Base-by-base conservation (phyloP, 257 asterid genomes). In the Nyctanthes arbortristis region DNA sequence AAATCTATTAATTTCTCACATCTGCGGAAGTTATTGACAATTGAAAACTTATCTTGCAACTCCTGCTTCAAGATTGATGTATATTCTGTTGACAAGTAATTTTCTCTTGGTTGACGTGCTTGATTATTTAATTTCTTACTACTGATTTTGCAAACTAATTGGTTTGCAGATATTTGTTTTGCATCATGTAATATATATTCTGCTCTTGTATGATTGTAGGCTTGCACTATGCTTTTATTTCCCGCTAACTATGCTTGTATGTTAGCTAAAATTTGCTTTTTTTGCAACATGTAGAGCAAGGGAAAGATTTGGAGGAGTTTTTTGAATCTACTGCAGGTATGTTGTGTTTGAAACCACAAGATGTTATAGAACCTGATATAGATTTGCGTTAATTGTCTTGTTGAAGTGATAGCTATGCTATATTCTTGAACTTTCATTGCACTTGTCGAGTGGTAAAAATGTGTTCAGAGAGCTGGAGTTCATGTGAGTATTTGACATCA, bases 241-340 rank as follows among this genome's bases (percentile, higher is more conserved):
- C 7, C 5, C 18, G 33, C 27, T 67, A 30, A n/a, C n/a, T n/a
- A n/a, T n/a, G n/a, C n/a, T n/a, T n/a, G n/a, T n/a, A n/a, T n/a
- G n/a, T n/a, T n/a, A 52, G 30, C 24, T 36, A 39, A 29, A 57
- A 33, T 27, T 5, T 29, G n/a, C n/a, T 18, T 49, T 6, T 56
- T 52, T 61, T 72, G 16, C 47, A 60, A 74, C 61, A 16, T 79
- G 85, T 95, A 92, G 97, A 84, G 69, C 96, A 92, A 28, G 96
- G 91, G 36, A 92, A 90, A 78, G 87, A 88, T 79, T 84, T 92
- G 87, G 90, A 84, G 22, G 96, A 90, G 76, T 90, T 92, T 77
- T 92, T 92, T 68, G 84, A 73, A 87, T 92, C 97, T 61, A 92
- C 97, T 40, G 96, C 95, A 87, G 98, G 98, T 92, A 31, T 58